phyloP scores from a whole-genome alignment of 2,329 filamentous ascomycete genomes.

The Neurospora sp. region DNA sequence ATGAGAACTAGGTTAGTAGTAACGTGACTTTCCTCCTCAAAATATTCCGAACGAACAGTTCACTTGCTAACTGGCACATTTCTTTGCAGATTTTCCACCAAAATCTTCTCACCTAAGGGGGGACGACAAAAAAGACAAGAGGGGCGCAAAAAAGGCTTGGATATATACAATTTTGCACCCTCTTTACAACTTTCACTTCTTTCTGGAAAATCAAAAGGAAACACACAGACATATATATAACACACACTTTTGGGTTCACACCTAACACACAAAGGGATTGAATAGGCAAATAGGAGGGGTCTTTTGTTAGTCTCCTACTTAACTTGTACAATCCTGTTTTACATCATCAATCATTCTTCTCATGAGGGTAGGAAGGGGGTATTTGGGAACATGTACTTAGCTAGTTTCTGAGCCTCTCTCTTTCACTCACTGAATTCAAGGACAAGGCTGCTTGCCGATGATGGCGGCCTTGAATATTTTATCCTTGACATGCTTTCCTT shows the following conservation, averaged over 20 bases:
- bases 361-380: not conserved
- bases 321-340: not conserved
- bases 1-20: slow-evolving; percentile 5
- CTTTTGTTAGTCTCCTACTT: too few relatives aligned
- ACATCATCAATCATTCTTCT: not conserved
- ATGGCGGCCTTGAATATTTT: not conserved
- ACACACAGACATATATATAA: not conserved
- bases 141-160: not conserved
- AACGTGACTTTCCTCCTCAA: not conserved
- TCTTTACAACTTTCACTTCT: not conserved
- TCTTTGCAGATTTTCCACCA: not conserved
- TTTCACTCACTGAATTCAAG: not conserved
- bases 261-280: not conserved
- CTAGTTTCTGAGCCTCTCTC: not conserved
- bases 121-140: not conserved
- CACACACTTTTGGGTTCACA: not conserved
- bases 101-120: not conserved
- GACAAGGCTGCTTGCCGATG: not conserved
- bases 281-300: not conserved
- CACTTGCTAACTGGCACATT: slow-evolving; percentile 5
- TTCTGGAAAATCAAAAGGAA: not conserved
- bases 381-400: not conserved
- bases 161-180: not conserved
- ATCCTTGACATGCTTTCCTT: not conserved
- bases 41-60: not conserved